Conservation (phyloP, 169 alveolate species). For the Plasmodium fragile region DNA sequence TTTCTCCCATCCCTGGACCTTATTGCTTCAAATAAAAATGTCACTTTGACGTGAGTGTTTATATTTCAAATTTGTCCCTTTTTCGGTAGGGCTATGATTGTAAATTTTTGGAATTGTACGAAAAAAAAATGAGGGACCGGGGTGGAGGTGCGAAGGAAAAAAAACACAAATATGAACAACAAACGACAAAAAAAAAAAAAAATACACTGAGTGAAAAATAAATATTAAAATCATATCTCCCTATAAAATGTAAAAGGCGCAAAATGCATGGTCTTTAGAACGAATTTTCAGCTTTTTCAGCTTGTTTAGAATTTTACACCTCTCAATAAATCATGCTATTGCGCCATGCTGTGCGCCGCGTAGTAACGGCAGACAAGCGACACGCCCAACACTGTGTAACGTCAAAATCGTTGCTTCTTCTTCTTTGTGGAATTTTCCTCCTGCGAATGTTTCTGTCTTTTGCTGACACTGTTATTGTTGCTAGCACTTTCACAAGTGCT, state of each 20-base stretch:
- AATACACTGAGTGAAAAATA: slow-evolving; percentile 3
- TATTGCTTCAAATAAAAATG: not conserved
- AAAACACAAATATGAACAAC: not conserved
- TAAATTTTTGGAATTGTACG: not conserved
- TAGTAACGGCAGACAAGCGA: not conserved
- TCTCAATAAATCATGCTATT: not conserved
- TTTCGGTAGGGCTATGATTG: not conserved
- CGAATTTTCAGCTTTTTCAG: not conserved
- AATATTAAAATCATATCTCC: not conserved
- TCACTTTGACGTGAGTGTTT: not conserved
- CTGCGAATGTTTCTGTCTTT: slow-evolving; percentile 39
- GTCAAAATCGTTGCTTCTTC: slow-evolving; percentile 20
- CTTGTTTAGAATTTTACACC: not conserved
- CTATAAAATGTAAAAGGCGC: not conserved
- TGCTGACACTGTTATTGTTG: slow-evolving; percentile 37
- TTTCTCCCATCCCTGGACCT: not conserved
- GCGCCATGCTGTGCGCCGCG: not conserved
- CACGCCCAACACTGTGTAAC: not conserved
- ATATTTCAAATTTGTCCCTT: not conserved
- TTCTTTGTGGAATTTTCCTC: slow-evolving; percentile 24
- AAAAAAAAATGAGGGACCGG: not conserved
- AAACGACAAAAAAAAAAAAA: not conserved
- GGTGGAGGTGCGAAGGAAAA: not conserved
- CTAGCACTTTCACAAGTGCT: slow-evolving; percentile 28
- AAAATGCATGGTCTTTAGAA: not conserved